These are phyloP conservation scores for Mycena galopus DNA, from an alignment of 768 basidiomycete species.

Conservation along the genomic window DNA sequence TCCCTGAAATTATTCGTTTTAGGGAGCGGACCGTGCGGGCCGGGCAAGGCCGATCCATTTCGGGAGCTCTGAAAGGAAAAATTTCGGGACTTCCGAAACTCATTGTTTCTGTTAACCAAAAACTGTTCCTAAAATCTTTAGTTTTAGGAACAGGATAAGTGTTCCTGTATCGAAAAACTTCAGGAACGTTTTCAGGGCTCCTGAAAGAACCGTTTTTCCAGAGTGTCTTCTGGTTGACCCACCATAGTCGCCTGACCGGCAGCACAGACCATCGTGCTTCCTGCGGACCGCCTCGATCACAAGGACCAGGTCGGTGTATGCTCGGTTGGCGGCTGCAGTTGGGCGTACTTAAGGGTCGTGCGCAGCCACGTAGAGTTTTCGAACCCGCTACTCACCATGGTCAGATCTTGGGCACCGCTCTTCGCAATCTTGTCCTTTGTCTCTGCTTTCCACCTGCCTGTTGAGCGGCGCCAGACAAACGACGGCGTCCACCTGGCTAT, in stretches of 20 bases:
- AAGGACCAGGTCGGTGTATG: background rate
- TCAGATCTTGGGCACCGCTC: background rate
- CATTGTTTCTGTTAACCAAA: no score
- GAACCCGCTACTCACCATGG: background rate
- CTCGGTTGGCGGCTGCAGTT: background rate
- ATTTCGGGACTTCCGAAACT: no score
- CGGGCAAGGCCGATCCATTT: no score
- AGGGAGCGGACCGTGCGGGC: no score
- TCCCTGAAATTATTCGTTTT: no score
- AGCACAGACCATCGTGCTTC: background rate
- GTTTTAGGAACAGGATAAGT: no score
- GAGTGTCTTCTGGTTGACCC: background rate
- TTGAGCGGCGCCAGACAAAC: slow-evolving; percentile 33
- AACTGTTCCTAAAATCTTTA: no score
- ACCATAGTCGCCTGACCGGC: background rate
- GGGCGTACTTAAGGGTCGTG: background rate
- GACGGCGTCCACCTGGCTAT: slow-evolving; percentile 61
- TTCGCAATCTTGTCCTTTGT: background rate
- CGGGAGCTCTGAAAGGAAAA: no score
- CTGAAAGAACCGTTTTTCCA: no score
- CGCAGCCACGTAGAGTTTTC: background rate
- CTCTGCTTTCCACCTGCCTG: slow-evolving; percentile 4
- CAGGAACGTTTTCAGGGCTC: no score
- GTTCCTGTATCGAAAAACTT: no score
- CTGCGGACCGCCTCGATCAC: background rate